Evolutionary conservation across 768 basidiomycete genomes (phyloP), one percentile per base, ranked within the genome.

Genomic region (Crepidotus variabilis): DNA sequence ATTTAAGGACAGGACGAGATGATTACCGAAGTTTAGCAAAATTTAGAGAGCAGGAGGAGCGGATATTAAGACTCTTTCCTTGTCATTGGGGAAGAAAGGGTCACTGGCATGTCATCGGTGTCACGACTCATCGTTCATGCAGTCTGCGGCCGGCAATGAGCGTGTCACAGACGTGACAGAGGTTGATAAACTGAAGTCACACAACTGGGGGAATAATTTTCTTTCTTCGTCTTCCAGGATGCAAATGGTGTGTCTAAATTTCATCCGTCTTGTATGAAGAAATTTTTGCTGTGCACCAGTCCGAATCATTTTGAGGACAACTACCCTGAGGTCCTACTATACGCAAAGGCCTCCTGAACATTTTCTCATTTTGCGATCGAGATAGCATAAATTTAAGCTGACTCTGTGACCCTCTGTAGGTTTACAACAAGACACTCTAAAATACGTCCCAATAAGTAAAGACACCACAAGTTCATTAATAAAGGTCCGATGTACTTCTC

Each of bases 231-330:
- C 14, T 28, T 22, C 21, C 20, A 22, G n/a, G 43, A 32, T 33
- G 43, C 54, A 52, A 54, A 58, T 45, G 48, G 23, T 52, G 36
- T 55, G 54, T 6, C 34, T 0, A 28, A 47, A 23, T 52, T 50
- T 62, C 59, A 20, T 50, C 11, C 50, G 57, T 33, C 52, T 61
- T 66, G 33, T 56, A 52, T 69, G 80, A 81, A 76, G 80, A 79
- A 66, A 61, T 63, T 65, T 67, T 72, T 71, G 80, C 79, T 82
- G 80, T 80, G 80, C 80, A 82, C 80, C 80, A 82, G 80, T 67
- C 79, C 77, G 77, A 82, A 77, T 46, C 52, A 43, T 69, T 61
- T 69, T 69, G 79, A 77, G 70, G 80, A 80, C 60, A 77, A 67
- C 57, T 63, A 70, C 74, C 78, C 75, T 74, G 75, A 67, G 69